Percentiles rank a stretch among this genome's conserved stretches.
These are phyloP conservation scores for Mrakia blollopis DNA, from an alignment of 768 basidiomycete genomes.

Conservation along the genomic window DNA sequence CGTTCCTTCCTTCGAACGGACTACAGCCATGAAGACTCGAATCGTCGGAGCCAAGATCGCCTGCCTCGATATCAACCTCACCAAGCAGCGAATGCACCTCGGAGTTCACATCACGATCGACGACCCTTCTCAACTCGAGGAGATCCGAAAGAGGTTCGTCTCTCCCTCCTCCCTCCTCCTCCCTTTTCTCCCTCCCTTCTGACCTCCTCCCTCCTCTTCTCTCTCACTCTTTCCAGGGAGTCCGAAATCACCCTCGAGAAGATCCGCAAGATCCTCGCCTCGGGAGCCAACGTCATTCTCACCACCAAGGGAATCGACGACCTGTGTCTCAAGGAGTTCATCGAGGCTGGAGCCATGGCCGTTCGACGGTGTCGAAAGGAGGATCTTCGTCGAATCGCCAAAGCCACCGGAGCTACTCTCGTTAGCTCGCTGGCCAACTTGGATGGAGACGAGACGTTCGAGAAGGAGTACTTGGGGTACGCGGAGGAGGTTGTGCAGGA, in stretches of 20 bases:
- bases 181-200: neutral
- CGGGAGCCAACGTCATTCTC: too few relatives aligned
- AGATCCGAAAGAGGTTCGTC: slow-evolving; percentile 81
- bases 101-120: slow-evolving; percentile 97
- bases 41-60: slow-evolving; percentile 93
- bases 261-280: too few relatives aligned
- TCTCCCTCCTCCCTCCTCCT: neutral
- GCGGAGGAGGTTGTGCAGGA: too few relatives aligned
- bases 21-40: slow-evolving; percentile 90
- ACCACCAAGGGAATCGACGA: too few relatives aligned
- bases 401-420: slow-evolving; percentile 90
- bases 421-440: slow-evolving; percentile 90
- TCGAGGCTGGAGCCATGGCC: too few relatives aligned
- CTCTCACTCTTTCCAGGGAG: slow-evolving; percentile 43
- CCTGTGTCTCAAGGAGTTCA: too few relatives aligned
- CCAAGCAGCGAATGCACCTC: slow-evolving; percentile 93
- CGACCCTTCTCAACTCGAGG: slow-evolving; percentile 91
- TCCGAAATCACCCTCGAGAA: too few relatives aligned
- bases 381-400: too few relatives aligned
- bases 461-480: too few relatives aligned
- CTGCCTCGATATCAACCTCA: slow-evolving; percentile 95
- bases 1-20: neutral
- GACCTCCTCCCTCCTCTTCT: neutral
- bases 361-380: too few relatives aligned
- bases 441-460: too few relatives aligned